phyloP scores from a whole-genome alignment of 1,139 yeast species.

The Candida gigantensis region DNA sequence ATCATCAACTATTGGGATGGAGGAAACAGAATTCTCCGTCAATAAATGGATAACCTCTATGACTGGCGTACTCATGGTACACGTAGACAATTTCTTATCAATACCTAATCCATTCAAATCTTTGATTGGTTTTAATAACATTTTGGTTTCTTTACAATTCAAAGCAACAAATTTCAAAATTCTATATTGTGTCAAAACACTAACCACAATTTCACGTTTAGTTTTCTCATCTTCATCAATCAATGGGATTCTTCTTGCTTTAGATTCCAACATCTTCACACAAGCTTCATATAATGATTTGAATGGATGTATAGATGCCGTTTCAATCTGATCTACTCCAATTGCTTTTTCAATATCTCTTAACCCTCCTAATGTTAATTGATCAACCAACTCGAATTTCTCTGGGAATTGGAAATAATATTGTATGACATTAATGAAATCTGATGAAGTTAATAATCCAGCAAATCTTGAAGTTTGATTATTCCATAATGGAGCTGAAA shows the following conservation, averaged over 20 bases:
- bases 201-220: slow-evolving; percentile 89
- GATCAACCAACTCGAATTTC: slow-evolving; percentile 85
- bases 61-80: slow-evolving; percentile 90
- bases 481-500: slow-evolving; percentile 97
- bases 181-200: slow-evolving; percentile 94
- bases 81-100: slow-evolving; percentile 66
- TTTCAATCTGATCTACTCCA: slow-evolving; percentile 87
- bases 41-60: slow-evolving; percentile 87
- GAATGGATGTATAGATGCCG: slow-evolving; percentile 88
- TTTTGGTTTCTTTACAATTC: slow-evolving; percentile 92
- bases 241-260: slow-evolving; percentile 91
- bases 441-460: slow-evolving; percentile 88
- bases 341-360: slow-evolving; percentile 84
- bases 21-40: slow-evolving; percentile 77
- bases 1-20: slow-evolving; percentile 91
- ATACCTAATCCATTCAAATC: slow-evolving; percentile 62
- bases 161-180: slow-evolving; percentile 93
- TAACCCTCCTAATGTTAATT: slow-evolving; percentile 80
- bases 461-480: slow-evolving; percentile 87
- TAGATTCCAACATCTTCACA: slow-evolving; percentile 83
- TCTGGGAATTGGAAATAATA: slow-evolving; percentile 92
- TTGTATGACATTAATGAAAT: slow-evolving; percentile 93
- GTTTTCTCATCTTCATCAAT: slow-evolving; percentile 94
- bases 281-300: slow-evolving; percentile 92
- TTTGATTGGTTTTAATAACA: slow-evolving; percentile 73